phyloP scores from a whole-genome alignment of 768 basidiomycete genomes.

The Termitomyces eurrhizus region DNA sequence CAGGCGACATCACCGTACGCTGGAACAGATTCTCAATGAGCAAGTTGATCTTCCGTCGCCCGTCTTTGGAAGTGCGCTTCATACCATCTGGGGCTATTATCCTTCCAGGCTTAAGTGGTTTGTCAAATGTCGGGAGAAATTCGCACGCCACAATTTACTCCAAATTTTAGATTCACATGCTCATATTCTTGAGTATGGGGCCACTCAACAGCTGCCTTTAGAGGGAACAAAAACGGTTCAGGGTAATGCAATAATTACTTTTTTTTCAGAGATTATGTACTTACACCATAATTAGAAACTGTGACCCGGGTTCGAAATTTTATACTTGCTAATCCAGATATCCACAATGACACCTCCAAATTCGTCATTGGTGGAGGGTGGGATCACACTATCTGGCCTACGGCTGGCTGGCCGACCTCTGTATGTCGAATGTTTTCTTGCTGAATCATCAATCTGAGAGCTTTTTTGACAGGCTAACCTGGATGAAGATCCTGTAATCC shows the following conservation, averaged over 20 bases:
- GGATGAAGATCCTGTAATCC: constrained; percentile 64
- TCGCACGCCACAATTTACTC: constrained; percentile 5
- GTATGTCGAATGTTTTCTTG: constrained; percentile 36
- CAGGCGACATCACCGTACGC: constrained; percentile 39
- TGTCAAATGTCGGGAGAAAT: constrained; percentile 21
- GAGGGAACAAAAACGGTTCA: constrained; percentile 55
- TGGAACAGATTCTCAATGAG: constrained; percentile 29
- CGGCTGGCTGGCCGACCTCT: constrained; percentile 59
- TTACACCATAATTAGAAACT: constrained; percentile 41
- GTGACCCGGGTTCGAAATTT: constrained; percentile 57
- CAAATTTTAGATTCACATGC: constrained; percentile 64
- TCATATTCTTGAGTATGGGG: constrained; percentile 78
- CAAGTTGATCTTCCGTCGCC: constrained; percentile 16
- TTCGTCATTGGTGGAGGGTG: constrained; percentile 83
- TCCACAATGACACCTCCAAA: constrained; percentile 50
- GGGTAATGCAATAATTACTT: constrained; percentile 33
- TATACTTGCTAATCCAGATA: constrained; percentile 54
- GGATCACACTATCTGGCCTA: constrained; percentile 82
- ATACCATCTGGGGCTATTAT: constrained; percentile 55
- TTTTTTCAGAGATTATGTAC: neutral
- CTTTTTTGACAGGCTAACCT: constrained; percentile 53
- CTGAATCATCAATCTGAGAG: neutral
- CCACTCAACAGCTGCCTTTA: constrained; percentile 57
- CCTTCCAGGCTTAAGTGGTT: constrained; percentile 72
- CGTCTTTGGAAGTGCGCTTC: constrained; percentile 39